A percentile compares a stretch with the other conserved stretches of the same genome.
Evolutionary conservation across 768 basidiomycete genomes (phyloP).

Genomic region (Naganishia randhawae): DNA sequence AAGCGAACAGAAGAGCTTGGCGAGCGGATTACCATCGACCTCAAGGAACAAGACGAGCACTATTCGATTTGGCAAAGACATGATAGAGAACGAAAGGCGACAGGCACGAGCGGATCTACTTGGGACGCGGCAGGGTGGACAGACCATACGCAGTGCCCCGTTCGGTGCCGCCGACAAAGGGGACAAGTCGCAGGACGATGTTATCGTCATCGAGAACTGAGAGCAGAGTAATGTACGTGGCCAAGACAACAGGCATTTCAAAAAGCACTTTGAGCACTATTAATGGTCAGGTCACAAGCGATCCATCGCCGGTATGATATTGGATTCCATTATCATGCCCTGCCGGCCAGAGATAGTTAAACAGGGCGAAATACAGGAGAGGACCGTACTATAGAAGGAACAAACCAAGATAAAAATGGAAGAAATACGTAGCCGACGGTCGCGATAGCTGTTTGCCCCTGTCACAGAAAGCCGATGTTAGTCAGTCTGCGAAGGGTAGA

Average conservation of each 20-base stretch:
- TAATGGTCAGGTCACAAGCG: too few species aligned
- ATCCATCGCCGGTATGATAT: too few species aligned
- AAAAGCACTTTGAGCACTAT: too few species aligned
- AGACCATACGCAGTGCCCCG: neutral
- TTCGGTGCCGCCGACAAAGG: neutral
- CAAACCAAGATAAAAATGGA: too few species aligned
- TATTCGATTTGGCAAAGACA: neutral
- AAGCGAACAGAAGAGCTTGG: neutral
- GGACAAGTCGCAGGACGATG: neutral
- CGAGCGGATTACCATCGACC: neutral
- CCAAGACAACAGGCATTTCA: too few species aligned
- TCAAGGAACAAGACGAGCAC: neutral
- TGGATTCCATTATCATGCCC: too few species aligned
- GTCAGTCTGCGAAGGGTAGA: neutral
- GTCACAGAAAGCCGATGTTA: neutral
- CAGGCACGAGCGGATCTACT: conserved; percentile 4
- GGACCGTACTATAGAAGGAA: too few species aligned
- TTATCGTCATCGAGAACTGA: neutral
- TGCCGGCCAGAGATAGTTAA: too few species aligned
- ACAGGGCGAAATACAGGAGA: too few species aligned
- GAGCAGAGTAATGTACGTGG: too few species aligned
- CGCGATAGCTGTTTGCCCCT: too few species aligned
- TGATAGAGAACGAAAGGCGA: conserved; percentile 14
- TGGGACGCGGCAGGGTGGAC: neutral
- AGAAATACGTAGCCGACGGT: too few species aligned